These are phyloP conservation scores for Gonapodya prolifera DNA, from an alignment of 192 early-diverging fungal genomes.

Conservation along the genomic window DNA sequence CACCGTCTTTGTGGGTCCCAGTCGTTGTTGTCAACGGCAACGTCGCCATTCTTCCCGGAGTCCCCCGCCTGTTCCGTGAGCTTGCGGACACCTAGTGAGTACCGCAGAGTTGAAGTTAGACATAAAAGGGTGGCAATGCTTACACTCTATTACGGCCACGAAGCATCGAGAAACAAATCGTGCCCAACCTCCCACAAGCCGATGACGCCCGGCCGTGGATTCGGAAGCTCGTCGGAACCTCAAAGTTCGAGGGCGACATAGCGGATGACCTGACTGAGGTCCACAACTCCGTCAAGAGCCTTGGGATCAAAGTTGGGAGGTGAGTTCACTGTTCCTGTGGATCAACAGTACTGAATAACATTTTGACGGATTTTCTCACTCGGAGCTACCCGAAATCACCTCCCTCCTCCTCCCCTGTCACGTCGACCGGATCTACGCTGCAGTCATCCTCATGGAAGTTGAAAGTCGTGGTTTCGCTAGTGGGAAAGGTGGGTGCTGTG, in stretches of 20 bases:
- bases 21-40: conserved; percentile 50
- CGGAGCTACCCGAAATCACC: conserved; percentile 42
- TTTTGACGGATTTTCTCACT: conserved; percentile 10
- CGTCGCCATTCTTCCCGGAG: conserved; percentile 54
- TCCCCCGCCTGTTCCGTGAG: conserved; percentile 49
- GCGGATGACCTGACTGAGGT: conserved; percentile 20
- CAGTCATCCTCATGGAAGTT: conserved; percentile 2
- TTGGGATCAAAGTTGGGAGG: conserved; percentile 19
- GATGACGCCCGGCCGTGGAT: conserved; percentile 14
- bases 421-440: not conserved
- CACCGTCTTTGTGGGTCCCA: conserved; percentile 53
- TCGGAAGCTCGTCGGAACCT: conserved; percentile 30
- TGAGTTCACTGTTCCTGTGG: not conserved
- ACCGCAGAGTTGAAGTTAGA: not conserved
- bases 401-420: not conserved
- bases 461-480: conserved; percentile 36
- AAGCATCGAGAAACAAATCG: conserved; percentile 6
- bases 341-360: not conserved
- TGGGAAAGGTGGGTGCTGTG: no score
- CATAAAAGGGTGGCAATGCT: not conserved
- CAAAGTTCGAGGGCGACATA: conserved; percentile 28
- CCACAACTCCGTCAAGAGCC: conserved; percentile 14
- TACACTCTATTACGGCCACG: not conserved
- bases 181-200: conserved; percentile 12
- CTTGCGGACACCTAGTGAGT: conserved; percentile 14